Conservation (phyloP, 2,329 filamentous ascomycete species). For the Aspergillus sp. region DNA sequence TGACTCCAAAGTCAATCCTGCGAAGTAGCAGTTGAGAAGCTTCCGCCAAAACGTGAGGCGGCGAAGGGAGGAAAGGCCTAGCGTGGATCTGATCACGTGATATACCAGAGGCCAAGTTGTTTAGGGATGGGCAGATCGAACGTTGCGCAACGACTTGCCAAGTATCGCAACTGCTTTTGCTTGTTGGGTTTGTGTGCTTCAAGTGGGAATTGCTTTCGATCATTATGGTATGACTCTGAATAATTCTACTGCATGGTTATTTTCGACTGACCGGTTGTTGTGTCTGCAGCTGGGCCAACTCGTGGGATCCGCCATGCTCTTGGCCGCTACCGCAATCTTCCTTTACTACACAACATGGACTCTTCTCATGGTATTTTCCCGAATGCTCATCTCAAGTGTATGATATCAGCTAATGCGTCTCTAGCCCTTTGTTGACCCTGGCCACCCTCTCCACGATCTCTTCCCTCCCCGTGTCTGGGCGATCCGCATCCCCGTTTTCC, state of each 20-base stretch:
- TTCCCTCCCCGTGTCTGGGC: constrained; percentile 98
- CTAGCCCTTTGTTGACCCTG: constrained; percentile 94
- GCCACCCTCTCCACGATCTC: constrained; percentile 87
- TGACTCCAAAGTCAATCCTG: neutral
- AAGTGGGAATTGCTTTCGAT: neutral
- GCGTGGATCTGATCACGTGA: constrained; percentile 13
- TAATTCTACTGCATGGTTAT: too few relatives aligned
- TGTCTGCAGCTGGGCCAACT: constrained; percentile 77
- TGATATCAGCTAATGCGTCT: constrained; percentile 1
- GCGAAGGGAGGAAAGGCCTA: constrained; percentile 17
- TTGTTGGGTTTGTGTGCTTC: too few relatives aligned
- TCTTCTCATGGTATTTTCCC: constrained; percentile 73
- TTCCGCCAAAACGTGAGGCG: constrained; percentile 12
- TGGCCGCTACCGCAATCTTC: constrained; percentile 68
- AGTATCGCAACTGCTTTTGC: too few relatives aligned
- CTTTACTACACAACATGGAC: constrained; percentile 98
- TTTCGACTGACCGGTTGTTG: too few relatives aligned
- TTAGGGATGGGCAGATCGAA: too few relatives aligned
- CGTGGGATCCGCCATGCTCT: constrained; percentile 70
- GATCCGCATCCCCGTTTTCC: constrained; percentile 95
- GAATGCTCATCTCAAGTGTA: neutral
- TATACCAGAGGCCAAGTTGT: constrained; percentile 13
- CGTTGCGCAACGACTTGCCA: too few relatives aligned
- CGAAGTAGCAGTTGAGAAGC: constrained; percentile 1
- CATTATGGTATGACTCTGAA: neutral